Percentiles rank a stretch among this genome's conserved stretches.
Evolutionary conservation across 2,329 filamentous ascomycete species (phyloP).

Genomic region (Rhytidhysteron rufulum): DNA sequence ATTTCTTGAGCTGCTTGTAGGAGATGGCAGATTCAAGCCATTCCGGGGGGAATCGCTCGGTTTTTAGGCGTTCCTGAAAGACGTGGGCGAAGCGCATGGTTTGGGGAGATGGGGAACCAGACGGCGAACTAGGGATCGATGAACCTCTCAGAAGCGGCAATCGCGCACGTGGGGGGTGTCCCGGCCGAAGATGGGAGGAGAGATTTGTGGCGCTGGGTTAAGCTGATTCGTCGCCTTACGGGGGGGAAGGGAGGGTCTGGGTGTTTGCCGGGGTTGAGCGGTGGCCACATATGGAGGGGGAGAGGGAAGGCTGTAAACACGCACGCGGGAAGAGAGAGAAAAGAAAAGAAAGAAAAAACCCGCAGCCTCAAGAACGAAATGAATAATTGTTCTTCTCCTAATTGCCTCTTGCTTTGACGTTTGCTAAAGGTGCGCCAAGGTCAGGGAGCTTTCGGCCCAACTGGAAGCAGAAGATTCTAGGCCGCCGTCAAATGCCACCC

Average conservation of each 20-base stretch:
- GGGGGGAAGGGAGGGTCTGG: too few species aligned
- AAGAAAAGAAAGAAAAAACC: neutral
- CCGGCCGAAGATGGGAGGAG: neutral
- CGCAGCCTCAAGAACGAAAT: too few species aligned
- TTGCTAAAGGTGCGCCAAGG: too few species aligned
- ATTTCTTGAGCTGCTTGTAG: conserved; percentile 83
- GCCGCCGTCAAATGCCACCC: too few species aligned
- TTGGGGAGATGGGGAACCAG: neutral
- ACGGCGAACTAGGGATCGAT: neutral
- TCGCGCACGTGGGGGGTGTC: conserved; percentile 23
- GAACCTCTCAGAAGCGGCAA: conserved; percentile 18
- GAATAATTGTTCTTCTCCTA: too few species aligned
- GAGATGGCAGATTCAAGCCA: conserved; percentile 73
- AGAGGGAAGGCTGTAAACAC: too few species aligned
- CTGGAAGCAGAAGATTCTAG: too few species aligned
- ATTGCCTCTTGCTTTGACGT: too few species aligned
- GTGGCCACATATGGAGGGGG: neutral
- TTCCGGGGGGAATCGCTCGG: conserved; percentile 70
- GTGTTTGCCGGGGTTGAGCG: neutral
- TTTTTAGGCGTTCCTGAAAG: conserved; percentile 66
- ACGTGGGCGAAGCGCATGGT: conserved; percentile 85
- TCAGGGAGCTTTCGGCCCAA: too few species aligned
- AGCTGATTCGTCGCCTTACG: neutral
- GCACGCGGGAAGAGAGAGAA: neutral
- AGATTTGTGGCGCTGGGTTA: neutral